These are phyloP conservation scores for Protea cynaroides DNA, from an alignment of 164 flowering plant species.

Conservation along the genomic window DNA sequence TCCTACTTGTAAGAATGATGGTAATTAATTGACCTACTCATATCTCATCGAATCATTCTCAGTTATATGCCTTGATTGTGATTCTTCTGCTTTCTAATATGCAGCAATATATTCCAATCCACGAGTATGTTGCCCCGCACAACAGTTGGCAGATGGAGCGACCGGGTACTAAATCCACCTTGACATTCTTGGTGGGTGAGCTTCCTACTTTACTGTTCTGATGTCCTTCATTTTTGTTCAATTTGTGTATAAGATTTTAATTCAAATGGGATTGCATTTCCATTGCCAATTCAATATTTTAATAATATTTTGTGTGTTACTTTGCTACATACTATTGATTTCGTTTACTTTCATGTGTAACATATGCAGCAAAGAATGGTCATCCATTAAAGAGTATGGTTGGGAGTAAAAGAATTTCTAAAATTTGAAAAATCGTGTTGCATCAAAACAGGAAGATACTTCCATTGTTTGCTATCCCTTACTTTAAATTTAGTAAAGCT, in stretches of 20 bases:
- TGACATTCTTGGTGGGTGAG: constrained; percentile 21
- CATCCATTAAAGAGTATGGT: too few species aligned
- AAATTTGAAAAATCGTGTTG: too few species aligned
- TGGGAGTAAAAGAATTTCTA: too few species aligned
- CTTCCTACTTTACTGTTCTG: constrained; percentile 9
- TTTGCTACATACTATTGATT: constrained; percentile 4
- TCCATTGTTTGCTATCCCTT: too few species aligned
- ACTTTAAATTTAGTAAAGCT: too few species aligned
- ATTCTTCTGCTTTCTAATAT: neutral
- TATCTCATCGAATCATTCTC: too few species aligned
- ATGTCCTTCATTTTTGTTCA: constrained; percentile 21
- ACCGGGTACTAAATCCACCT: constrained; percentile 32
- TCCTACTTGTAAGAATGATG: constrained; percentile 69
- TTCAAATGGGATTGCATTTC: constrained; percentile 19
- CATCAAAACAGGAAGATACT: too few species aligned
- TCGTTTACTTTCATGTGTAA: neutral
- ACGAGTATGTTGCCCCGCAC: constrained; percentile 64
- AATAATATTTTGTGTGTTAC: constrained; percentile 8
- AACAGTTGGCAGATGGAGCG: constrained; percentile 74
- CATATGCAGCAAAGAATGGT: neutral
- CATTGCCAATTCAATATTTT: constrained; percentile 10
- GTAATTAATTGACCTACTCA: constrained; percentile 21
- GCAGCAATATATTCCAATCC: constrained; percentile 71
- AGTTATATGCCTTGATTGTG: neutral
- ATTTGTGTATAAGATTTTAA: constrained; percentile 15